Conservation (phyloP, 441 rosid species). For the Brassica hybrid region DNA sequence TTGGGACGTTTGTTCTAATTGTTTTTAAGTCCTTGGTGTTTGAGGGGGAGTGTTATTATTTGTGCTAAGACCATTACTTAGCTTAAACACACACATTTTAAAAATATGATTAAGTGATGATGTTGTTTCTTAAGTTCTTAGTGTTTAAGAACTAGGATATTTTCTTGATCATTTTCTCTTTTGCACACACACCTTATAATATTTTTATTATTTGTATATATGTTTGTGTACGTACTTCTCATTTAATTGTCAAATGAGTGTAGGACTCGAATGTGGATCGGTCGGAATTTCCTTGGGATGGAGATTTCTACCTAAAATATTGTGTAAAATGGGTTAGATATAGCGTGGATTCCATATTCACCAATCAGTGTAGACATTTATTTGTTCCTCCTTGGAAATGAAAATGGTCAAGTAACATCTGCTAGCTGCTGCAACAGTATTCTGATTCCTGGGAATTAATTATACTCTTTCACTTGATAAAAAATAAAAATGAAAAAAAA, state of each 20-base stretch:
- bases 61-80: not conserved
- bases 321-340: constrained; percentile 6
- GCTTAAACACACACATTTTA: not conserved
- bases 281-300: constrained; percentile 42
- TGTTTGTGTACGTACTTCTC: not conserved
- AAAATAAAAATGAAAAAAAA: not conserved
- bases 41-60: not conserved
- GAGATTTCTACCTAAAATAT: constrained; percentile 29
- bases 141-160: not conserved
- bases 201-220: not conserved
- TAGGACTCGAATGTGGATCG: constrained; percentile 35
- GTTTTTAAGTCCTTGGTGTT: constrained; percentile 5
- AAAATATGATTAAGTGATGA: not conserved
- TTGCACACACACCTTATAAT: not conserved
- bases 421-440: constrained; percentile 41
- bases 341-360: constrained; percentile 21
- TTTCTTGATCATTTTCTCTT: not conserved
- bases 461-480: constrained; percentile 28
- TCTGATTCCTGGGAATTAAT: constrained; percentile 33
- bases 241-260: constrained; percentile 35
- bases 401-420: constrained; percentile 51
- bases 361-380: constrained; percentile 40
- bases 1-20: not conserved
- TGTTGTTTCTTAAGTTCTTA: not conserved
- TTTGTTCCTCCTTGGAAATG: constrained; percentile 38